A percentile compares a stretch with the other conserved stretches of the same genome.
Evolutionary conservation across 257 asterid species (phyloP).

Genomic region (Solanum pinnatisectum): DNA sequence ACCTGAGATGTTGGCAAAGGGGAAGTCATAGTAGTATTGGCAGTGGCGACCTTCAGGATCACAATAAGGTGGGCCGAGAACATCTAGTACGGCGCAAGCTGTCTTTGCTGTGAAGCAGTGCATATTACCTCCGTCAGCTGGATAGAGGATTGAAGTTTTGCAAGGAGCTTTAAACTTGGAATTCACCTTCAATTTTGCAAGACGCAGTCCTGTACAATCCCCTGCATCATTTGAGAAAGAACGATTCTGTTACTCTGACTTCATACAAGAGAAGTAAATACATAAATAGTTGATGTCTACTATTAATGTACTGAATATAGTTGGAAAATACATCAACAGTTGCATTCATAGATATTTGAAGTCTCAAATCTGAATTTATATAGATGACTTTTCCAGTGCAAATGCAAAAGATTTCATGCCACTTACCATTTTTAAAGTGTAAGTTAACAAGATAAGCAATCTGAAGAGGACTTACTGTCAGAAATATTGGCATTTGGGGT

Average conservation of each 20-base stretch:
- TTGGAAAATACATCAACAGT: background rate
- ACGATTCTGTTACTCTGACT: background rate
- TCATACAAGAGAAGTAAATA: background rate
- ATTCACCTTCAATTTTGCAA: conserved; percentile 58
- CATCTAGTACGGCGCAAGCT: conserved; percentile 81
- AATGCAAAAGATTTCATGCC: background rate
- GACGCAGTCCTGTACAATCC: conserved; percentile 14
- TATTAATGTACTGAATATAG: background rate
- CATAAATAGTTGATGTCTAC: background rate
- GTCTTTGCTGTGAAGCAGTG: conserved; percentile 73
- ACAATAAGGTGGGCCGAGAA: conserved; percentile 82
- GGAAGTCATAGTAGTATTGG: conserved; percentile 53
- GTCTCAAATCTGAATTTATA: background rate
- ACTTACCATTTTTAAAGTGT: background rate
- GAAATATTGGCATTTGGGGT: conserved; percentile 1
- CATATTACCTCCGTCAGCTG: conserved; percentile 78
- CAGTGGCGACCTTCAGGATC: conserved; percentile 89
- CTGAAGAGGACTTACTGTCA: conserved; percentile 20
- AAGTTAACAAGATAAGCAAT: background rate
- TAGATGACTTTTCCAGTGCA: background rate
- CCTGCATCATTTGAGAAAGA: conserved; percentile 7
- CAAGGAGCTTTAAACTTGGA: conserved; percentile 59
- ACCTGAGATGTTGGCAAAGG: conserved; percentile 27
- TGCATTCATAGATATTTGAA: background rate
- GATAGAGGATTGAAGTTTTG: conserved; percentile 56